A percentile compares a stretch with the other conserved stretches of the same genome.
phyloP scores from a whole-genome alignment of 768 basidiomycete genomes.

The Mrakia frigida region DNA sequence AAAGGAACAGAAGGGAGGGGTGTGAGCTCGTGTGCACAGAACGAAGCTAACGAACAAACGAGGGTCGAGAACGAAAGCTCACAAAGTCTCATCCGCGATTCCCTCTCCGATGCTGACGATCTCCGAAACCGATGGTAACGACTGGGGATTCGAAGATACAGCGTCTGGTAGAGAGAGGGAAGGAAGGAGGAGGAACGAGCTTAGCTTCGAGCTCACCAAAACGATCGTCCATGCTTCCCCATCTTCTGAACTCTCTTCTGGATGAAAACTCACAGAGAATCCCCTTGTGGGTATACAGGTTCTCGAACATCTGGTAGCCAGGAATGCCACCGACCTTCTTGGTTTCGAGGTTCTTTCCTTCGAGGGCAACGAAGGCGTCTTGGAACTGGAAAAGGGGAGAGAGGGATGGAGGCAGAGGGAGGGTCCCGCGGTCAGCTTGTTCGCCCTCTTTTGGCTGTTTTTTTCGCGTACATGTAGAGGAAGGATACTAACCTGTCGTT shows the following conservation, averaged over 20 bases:
- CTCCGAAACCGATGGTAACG: conserved; percentile 16
- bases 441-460: not conserved
- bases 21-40: not conserved
- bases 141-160: not conserved
- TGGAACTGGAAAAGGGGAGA: conserved; percentile 11
- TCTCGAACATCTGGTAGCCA: conserved; percentile 26
- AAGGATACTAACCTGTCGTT: conserved; percentile 6
- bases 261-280: conserved; percentile 20
- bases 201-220: not conserved
- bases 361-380: conserved; percentile 4
- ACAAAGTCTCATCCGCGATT: conserved; percentile 20
- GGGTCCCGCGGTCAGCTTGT: no score
- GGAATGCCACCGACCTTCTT: conserved; percentile 3
- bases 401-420: not conserved
- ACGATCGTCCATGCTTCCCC: not conserved
- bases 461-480: not conserved
- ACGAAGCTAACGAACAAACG: not conserved
- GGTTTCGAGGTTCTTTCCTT: conserved; percentile 10
- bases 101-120: conserved; percentile 5
- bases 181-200: not conserved
- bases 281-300: conserved; percentile 11
- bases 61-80: not conserved
- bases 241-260: not conserved
- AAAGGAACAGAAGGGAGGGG: not conserved
- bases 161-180: not conserved